Evolutionary conservation across 75 land plant species (phyloP).

Genomic region (Chamaecyparis obtusa): DNA sequence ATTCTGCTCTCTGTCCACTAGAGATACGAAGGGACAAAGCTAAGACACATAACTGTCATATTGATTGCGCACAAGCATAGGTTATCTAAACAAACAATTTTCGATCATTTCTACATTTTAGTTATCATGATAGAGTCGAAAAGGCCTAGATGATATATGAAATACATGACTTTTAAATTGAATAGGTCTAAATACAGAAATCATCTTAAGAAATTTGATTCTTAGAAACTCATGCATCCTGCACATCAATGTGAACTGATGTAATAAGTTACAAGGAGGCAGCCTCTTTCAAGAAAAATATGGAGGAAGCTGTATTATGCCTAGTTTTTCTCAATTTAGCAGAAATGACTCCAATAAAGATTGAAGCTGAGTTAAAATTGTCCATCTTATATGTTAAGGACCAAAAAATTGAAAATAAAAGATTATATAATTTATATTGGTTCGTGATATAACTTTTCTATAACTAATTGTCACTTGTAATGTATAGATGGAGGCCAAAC

Average conservation of each 20-base stretch:
- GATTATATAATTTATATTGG: background rate
- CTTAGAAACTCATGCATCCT: background rate
- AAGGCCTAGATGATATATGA: background rate
- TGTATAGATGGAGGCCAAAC: conserved; percentile 28
- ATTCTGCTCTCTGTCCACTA: too few relatives aligned
- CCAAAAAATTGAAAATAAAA: background rate
- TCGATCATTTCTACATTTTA: background rate
- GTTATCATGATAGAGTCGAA: background rate
- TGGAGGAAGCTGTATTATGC: background rate
- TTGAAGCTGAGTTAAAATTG: background rate
- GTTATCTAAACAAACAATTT: background rate
- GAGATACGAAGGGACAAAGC: background rate
- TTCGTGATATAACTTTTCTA: background rate
- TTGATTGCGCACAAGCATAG: background rate
- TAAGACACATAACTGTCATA: background rate
- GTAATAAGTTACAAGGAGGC: background rate
- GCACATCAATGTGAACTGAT: background rate
- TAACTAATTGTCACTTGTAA: background rate
- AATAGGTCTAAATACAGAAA: background rate
- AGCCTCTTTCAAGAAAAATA: background rate
- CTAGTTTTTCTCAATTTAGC: background rate
- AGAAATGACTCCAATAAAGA: background rate
- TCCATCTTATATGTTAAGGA: background rate
- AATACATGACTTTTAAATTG: background rate
- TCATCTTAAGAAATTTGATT: background rate